Evolutionary conservation across 2,329 filamentous ascomycete species (phyloP), one percentile per base, ranked within the genome.

Genomic region (Cytospora paraplurivora): DNA sequence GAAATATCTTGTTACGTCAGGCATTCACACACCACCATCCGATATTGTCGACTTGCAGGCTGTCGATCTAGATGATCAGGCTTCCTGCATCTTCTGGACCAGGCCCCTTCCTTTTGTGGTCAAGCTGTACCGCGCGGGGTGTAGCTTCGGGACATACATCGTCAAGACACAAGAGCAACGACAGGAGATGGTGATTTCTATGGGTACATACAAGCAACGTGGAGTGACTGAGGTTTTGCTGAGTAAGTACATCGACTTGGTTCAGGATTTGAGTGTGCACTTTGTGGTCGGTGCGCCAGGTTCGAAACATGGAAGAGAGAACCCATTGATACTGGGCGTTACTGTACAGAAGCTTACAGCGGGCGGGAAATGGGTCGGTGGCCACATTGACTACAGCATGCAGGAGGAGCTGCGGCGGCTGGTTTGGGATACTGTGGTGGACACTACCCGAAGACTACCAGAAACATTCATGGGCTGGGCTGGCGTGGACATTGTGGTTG

Each of bases 141-240:
- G 69, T 37, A 67, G 69, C 52, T 70, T 69, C 56, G 69, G 69
- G 17, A 70, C 69, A 12, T 70, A 66, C 50, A 65, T 70, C 21
- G 65, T 69, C n/a, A 68, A 62, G 27, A 59, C 35, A 12, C 65
- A 69, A 54, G 32, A 34, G 7, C 65, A 64, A 37, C 65, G 69
- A 0, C 19, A 11, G 2, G 53, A 54, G 4, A 64, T 58, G 54
- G 17, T 68, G 13, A 51, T 21, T 0, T 65, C 69, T 7, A 63
- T 70, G 61, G 21, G n/a, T 2, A 61, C 11, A 15, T 68, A 68
- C 59, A 62, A 66, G 56, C 33, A 60, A 12, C 60, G 66, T 19
- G 69, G 69, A 1, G 67, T 67, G 33, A 56, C 58, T 5, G 66
- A 69, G 33, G 66, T 70, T 17, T 62, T 70, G n/a, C 19, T 69